phyloP scores from a whole-genome alignment of 108 stramenopile genomes.

The Nitzschia palea region DNA sequence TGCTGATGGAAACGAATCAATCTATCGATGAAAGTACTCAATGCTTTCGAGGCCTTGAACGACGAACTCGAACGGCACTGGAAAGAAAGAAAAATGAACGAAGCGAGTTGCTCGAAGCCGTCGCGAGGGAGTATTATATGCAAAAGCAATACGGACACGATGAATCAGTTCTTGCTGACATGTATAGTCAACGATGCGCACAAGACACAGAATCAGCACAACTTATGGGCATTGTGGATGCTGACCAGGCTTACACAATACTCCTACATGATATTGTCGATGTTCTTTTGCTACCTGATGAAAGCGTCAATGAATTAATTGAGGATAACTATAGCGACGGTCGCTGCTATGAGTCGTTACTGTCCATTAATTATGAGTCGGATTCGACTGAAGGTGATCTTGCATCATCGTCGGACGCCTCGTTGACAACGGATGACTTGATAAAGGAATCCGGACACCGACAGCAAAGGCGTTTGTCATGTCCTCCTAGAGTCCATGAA shows the following conservation, averaged over 20 bases:
- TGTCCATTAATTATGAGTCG: too few relatives aligned
- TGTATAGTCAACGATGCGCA: neutral
- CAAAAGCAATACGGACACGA: neutral
- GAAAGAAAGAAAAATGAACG: slow-evolving; percentile 1
- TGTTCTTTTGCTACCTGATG: too few relatives aligned
- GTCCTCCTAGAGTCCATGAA: too few relatives aligned
- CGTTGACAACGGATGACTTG: too few relatives aligned
- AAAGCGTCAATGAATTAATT: too few relatives aligned
- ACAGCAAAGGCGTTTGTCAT: too few relatives aligned
- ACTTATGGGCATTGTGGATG: neutral
- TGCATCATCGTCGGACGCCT: too few relatives aligned
- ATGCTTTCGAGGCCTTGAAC: slow-evolving; percentile 1
- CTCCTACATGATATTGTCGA: neutral
- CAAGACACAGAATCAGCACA: neutral
- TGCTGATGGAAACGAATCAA: neutral
- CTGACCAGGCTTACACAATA: neutral
- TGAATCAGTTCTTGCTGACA: neutral
- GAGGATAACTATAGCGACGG: too few relatives aligned
- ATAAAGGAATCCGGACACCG: too few relatives aligned
- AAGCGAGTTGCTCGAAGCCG: neutral
- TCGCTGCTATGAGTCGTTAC: too few relatives aligned
- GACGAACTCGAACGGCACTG: neutral
- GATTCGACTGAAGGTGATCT: too few relatives aligned
- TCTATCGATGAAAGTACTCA: neutral
- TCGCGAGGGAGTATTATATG: neutral